Evolutionary conservation across 169 alveolate species (phyloP), one percentile per base, ranked within the genome.

Genomic region (Theileria luwenshuni): DNA sequence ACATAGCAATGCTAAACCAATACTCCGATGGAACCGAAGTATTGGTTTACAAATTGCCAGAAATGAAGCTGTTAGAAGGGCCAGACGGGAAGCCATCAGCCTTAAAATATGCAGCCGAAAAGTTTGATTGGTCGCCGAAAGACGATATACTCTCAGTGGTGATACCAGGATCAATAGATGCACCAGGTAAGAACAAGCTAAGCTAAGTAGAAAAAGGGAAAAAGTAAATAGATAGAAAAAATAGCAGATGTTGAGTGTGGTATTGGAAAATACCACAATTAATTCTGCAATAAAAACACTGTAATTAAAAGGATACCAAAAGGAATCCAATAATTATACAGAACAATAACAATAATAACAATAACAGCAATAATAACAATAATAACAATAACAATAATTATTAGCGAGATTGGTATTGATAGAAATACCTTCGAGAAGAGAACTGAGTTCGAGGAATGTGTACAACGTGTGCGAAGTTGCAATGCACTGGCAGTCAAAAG

Each of bases 121-220:
- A 83, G 59, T 93, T 93, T 63, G 97, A 92, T 38, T 93, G 97
- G 97, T 93, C 97, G 0, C 97, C 97, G 21, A 87, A 86, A n/a
- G 97, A 93, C 60, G 92, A 93, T 64, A 92, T 92, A 54, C 83
- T 93, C 43, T 86, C 97, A 13, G 72, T 93, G 12, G 90, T 94
- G 87, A 92, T 92, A 21, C 94, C 95, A 23, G 96, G 92, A 0
- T 80, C 95, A n/a, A 76, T 85, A n/a, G 92, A 88, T 32, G 85
- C 96, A 0, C 97, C 97, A 45, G 97, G 97, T 35, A 73, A 73
- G 67, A n/a, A n/a, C n/a, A n/a, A n/a, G n/a, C n/a, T n/a, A n/a
- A n/a, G 12, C 5, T 25, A n/a, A n/a, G n/a, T n/a, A n/a, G n/a
- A n/a, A n/a, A n/a, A n/a, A n/a, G n/a, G n/a, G n/a, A n/a, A n/a